phyloP scores from a whole-genome alignment of 2,329 filamentous ascomycete genomes.

The Xylariaceae sp. region DNA sequence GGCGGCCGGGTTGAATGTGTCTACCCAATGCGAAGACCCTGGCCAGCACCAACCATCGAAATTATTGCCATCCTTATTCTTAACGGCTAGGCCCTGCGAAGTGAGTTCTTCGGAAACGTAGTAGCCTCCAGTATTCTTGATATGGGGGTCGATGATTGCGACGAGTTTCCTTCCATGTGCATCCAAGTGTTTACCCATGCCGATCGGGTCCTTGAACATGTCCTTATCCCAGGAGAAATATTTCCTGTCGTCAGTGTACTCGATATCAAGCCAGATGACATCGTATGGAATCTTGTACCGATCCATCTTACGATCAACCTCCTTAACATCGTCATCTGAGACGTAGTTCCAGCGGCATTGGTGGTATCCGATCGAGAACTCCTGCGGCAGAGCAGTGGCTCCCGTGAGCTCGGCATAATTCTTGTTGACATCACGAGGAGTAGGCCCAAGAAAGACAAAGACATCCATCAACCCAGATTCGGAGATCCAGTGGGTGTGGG shows the following conservation, averaged over 20 bases:
- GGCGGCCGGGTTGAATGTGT: constrained; percentile 92
- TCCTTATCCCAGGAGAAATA: constrained; percentile 97
- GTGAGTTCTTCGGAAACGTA: constrained; percentile 78
- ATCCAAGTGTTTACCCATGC: constrained; percentile 87
- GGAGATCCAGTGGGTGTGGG: constrained; percentile 95
- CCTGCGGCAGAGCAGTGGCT: constrained; percentile 86
- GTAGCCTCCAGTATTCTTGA: constrained; percentile 88
- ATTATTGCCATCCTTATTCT: constrained; percentile 85
- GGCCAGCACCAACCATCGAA: constrained; percentile 99
- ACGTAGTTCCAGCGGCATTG: constrained; percentile 99
- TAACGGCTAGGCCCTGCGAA: constrained; percentile 78
- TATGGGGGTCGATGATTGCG: constrained; percentile 93
- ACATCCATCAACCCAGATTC: constrained; percentile 88
- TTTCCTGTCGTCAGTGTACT: constrained; percentile 95
- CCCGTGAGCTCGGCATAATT: constrained; percentile 90
- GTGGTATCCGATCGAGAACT: constrained; percentile 91
- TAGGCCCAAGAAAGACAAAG: constrained; percentile 92
- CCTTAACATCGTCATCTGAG: constrained; percentile 93
- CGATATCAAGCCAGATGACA: constrained; percentile 98
- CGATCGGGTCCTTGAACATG: constrained; percentile 81
- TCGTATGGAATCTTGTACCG: constrained; percentile 95
- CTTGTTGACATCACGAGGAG: constrained; percentile 77
- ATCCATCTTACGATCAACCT: constrained; percentile 95
- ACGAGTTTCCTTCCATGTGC: constrained; percentile 87
- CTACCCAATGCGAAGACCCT: constrained; percentile 93